Evolutionary conservation across 495 filamentous ascomycete genomes (phyloP).

Genomic region (Penicillium lividum): DNA sequence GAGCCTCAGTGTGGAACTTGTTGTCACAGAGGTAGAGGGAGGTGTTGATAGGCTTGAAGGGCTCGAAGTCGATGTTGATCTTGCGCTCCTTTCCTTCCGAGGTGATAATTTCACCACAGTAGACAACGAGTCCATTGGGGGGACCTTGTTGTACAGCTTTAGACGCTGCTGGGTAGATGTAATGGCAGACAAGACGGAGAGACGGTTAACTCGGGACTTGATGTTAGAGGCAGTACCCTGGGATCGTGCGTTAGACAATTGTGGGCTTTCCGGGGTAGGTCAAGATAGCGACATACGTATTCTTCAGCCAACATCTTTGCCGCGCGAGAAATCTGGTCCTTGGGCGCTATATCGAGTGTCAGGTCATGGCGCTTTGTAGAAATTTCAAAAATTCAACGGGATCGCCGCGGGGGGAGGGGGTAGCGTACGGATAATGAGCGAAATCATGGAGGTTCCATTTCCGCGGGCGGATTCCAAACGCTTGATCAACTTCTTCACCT

Average conservation of each 20-base stretch:
- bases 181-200: conserved; percentile 95
- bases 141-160: conserved; percentile 98
- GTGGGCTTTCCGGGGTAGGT: background rate
- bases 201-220: conserved; percentile 97
- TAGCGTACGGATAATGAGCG: conserved; percentile 87
- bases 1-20: conserved; percentile 97
- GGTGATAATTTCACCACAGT: conserved; percentile 99
- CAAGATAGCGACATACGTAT: conserved; percentile 66
- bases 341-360: conserved; percentile 65
- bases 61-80: conserved; percentile 99
- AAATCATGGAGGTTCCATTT: conserved; percentile 99
- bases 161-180: conserved; percentile 98
- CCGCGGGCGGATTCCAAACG: conserved; percentile 88
- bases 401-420: background rate
- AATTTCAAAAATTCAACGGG: background rate
- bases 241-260: conserved; percentile 8
- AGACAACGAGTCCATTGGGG: conserved; percentile 97
- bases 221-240: conserved; percentile 98
- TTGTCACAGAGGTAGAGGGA: conserved; percentile 99
- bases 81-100: conserved; percentile 97
- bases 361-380: conserved; percentile 9
- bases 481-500: conserved; percentile 98
- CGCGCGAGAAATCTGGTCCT: conserved; percentile 94
- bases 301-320: conserved; percentile 99
- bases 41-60: conserved; percentile 99